Conservation (phyloP, 1,139 yeast genomes). For the Scheffersomyces segobiensis region DNA sequence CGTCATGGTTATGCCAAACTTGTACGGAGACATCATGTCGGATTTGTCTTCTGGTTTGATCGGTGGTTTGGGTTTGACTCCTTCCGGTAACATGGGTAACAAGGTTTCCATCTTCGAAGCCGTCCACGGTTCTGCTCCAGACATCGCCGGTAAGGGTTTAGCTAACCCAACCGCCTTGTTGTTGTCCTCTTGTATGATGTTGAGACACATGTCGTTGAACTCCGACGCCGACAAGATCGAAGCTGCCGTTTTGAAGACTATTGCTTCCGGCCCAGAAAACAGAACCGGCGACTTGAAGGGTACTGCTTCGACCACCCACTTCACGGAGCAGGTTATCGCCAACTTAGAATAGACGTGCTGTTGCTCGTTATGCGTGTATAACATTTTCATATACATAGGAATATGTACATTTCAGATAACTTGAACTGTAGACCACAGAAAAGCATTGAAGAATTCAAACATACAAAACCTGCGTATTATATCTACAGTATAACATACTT, state of each 20-base stretch:
- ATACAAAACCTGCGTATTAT: no score
- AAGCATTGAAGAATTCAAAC: no score
- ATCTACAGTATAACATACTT: no score
- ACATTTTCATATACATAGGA: background rate
- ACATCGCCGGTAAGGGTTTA: slow-evolving; percentile 95
- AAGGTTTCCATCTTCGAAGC: slow-evolving; percentile 97
- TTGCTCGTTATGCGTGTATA: background rate
- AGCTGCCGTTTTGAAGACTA: slow-evolving; percentile 84
- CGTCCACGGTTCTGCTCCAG: slow-evolving; percentile 99
- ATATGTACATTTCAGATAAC: background rate
- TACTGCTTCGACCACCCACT: slow-evolving; percentile 80
- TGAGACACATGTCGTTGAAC: slow-evolving; percentile 93
- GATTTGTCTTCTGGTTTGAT: slow-evolving; percentile 96
- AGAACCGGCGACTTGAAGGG: slow-evolving; percentile 98
- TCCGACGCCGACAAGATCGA: slow-evolving; percentile 81
- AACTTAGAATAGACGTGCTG: slow-evolving; percentile 33
- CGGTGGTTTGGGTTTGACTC: slow-evolving; percentile 98
- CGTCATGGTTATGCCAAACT: slow-evolving; percentile 99
- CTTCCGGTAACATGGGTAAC: slow-evolving; percentile 99
- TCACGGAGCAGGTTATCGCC: slow-evolving; percentile 68
- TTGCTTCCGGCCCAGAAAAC: slow-evolving; percentile 89
- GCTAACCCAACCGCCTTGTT: slow-evolving; percentile 98
- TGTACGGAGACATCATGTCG: slow-evolving; percentile 98
- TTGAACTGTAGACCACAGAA: background rate
- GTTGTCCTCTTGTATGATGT: slow-evolving; percentile 97